Base-by-base conservation (phyloP, 805 yeast genomes). In the Hanseniaspora hatyaiensis region DNA sequence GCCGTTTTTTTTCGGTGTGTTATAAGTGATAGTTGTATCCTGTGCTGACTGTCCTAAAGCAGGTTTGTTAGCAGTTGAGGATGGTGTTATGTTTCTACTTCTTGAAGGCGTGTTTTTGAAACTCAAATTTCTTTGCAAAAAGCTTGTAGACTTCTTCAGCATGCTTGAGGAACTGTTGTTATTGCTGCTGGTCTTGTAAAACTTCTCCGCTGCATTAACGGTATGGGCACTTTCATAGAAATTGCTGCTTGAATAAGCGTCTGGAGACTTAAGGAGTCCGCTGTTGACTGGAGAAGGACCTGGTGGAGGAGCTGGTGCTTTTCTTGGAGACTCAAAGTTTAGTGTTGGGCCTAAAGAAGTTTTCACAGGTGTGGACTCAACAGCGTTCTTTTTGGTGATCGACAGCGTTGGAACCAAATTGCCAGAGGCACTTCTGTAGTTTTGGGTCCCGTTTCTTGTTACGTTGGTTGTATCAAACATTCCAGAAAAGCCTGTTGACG, bases 261-360 rank as follows among this genome's bases (percentile, higher is more conserved):
- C 39, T 12, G 66, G 66, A 2, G 66, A 62, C 49, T 54, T 54
- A 6, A 61, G 61, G n/a, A 65, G 58, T 42, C 64, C 66, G 2
- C 29, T 23, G 8, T 23, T 24, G 9, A 66, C 65, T 4, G 73
- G 73, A 29, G 70, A 65, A 37, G 72, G 70, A 26, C 62, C 63
- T 1, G 69, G 55, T 2, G 87, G 87, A 0, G 86, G 86, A 45
- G 71, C 72, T 1, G 88, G 88, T 0, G 86, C 83, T 55, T 68
- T 77, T 62, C 86, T 69, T n/a, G 86, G 85, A 0, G 86, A 79
- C 16, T 70, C 62, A 57, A 79, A 80, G 11, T 8, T 28, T 13
- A 29, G 6, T 6, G 34, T 37, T 4, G 6, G 18, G 5, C 22
- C 40, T 16, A 37, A 11, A 6, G 9, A 22, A 15, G 18, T 16